A percentile compares a stretch with the other conserved stretches of the same genome.
phyloP scores from a whole-genome alignment of 495 filamentous ascomycete species.

The Cladorrhinum samala region DNA sequence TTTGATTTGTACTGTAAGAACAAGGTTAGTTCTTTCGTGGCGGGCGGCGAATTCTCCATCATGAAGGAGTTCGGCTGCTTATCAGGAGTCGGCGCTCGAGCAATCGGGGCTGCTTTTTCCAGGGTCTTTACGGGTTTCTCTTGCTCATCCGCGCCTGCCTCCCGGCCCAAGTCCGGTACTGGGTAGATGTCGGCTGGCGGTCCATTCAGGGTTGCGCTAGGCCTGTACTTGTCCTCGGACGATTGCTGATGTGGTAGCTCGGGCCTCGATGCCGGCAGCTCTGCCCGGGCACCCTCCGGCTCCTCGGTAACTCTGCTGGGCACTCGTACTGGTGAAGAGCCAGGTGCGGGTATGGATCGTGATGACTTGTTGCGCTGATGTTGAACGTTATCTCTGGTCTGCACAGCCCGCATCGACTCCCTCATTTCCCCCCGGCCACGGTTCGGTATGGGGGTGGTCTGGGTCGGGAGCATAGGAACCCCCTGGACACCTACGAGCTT shows the following conservation, averaged over 20 bases:
- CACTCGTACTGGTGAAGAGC: conserved; percentile 52
- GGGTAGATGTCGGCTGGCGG: conserved; percentile 36
- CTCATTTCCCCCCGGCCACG: conserved; percentile 73
- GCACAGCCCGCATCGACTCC: conserved; percentile 89
- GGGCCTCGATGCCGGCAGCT: conserved; percentile 30
- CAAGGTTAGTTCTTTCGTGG: conserved; percentile 85
- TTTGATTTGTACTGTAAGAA: conserved; percentile 96
- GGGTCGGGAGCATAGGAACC: conserved; percentile 77
- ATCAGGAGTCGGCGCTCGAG: conserved; percentile 33
- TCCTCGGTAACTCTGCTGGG: conserved; percentile 64
- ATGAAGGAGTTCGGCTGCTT: conserved; percentile 31
- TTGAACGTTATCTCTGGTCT: conserved; percentile 61
- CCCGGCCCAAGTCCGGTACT: conserved; percentile 23
- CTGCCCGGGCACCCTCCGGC: conserved; percentile 37
- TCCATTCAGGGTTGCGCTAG: conserved; percentile 48
- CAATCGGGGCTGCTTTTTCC: conserved; percentile 3
- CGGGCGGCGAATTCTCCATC: conserved; percentile 64
- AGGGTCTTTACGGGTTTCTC: conserved; percentile 22
- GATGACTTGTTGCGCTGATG: conserved; percentile 53
- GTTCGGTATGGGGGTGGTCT: conserved; percentile 83
- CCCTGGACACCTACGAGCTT: conserved; percentile 83
- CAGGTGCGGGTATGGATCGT: conserved; percentile 38
- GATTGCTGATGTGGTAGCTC: conserved; percentile 49
- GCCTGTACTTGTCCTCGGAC: conserved; percentile 54
- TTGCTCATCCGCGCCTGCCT: conserved; percentile 27